A percentile compares a stretch with the other conserved stretches of the same genome.
These are phyloP conservation scores for Xerophyta viscosa DNA, from an alignment of 106 monocot genomes.

Conservation along the genomic window DNA sequence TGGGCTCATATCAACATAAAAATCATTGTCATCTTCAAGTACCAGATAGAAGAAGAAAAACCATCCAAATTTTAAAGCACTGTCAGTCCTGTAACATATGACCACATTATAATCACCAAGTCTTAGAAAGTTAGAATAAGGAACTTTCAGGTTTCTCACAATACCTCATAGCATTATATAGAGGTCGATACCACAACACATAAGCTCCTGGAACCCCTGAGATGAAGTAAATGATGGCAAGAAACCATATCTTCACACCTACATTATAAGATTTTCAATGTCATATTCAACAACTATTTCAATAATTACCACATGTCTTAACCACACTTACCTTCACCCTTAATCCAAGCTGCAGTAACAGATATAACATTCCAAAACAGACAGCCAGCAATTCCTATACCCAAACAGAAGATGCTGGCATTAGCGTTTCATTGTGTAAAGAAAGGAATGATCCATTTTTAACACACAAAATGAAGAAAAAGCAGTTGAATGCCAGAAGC, in stretches of 20 bases:
- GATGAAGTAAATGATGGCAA: slow-evolving; percentile 83
- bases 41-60: slow-evolving; percentile 93
- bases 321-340: slow-evolving; percentile 43
- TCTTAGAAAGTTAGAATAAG: neutral
- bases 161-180: slow-evolving; percentile 91
- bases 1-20: neutral
- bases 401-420: neutral
- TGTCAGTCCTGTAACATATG: slow-evolving; percentile 71
- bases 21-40: too few species aligned
- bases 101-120: neutral
- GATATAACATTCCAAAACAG: slow-evolving; percentile 86
- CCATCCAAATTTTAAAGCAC: slow-evolving; percentile 97
- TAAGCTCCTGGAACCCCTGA: slow-evolving; percentile 87
- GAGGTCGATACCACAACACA: slow-evolving; percentile 94
- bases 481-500: neutral
- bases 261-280: neutral
- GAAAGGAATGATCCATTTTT: too few species aligned
- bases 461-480: neutral
- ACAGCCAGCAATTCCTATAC: slow-evolving; percentile 51
- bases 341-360: slow-evolving; percentile 77
- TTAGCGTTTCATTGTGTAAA: too few species aligned
- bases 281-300: neutral
- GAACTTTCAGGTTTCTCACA: neutral
- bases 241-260: slow-evolving; percentile 91
- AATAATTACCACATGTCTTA: neutral